Conservation (phyloP, 306 rosid species). For the Dicorynia guianensis region DNA sequence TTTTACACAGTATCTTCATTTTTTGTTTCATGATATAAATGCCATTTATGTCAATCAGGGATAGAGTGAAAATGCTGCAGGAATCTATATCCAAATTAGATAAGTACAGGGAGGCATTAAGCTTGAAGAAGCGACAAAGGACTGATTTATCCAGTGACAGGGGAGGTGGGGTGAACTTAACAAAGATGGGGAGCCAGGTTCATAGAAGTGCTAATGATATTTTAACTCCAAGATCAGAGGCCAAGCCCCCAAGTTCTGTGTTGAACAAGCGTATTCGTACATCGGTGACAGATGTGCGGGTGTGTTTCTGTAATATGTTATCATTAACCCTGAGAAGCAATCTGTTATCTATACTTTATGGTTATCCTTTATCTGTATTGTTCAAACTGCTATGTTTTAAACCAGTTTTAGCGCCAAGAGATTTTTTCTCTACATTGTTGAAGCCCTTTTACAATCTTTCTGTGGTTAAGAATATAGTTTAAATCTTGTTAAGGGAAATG, state of each 20-base stretch:
- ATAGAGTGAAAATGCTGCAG: slow-evolving; percentile 72
- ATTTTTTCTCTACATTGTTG: slow-evolving; percentile 4
- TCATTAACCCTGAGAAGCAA: slow-evolving; percentile 3
- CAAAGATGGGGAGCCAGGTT: slow-evolving; percentile 69
- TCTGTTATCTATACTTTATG: slow-evolving; percentile 10
- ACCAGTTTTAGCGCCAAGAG: slow-evolving; percentile 9
- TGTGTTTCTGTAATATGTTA: slow-evolving; percentile 47
- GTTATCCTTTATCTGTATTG: slow-evolving; percentile 25
- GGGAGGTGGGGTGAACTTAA: slow-evolving; percentile 62
- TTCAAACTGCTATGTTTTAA: slow-evolving; percentile 27
- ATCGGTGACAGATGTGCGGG: slow-evolving; percentile 75
- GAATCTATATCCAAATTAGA: slow-evolving; percentile 76
- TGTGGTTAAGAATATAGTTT: background rate
- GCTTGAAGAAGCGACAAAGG: slow-evolving; percentile 79
- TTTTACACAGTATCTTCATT: slow-evolving; percentile 23
- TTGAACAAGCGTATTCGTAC: slow-evolving; percentile 79
- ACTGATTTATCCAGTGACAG: slow-evolving; percentile 68
- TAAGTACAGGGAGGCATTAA: slow-evolving; percentile 67
- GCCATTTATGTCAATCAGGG: slow-evolving; percentile 59
- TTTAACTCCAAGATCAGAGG: slow-evolving; percentile 67
- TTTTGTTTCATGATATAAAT: slow-evolving; percentile 39
- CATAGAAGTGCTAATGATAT: slow-evolving; percentile 64
- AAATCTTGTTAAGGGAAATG: background rate
- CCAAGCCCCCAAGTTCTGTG: slow-evolving; percentile 61
- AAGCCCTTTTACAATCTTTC: slow-evolving; percentile 9